Base-by-base conservation (phyloP, 2,329 filamentous ascomycete genomes). In the Neofusicoccum cordaticola region DNA sequence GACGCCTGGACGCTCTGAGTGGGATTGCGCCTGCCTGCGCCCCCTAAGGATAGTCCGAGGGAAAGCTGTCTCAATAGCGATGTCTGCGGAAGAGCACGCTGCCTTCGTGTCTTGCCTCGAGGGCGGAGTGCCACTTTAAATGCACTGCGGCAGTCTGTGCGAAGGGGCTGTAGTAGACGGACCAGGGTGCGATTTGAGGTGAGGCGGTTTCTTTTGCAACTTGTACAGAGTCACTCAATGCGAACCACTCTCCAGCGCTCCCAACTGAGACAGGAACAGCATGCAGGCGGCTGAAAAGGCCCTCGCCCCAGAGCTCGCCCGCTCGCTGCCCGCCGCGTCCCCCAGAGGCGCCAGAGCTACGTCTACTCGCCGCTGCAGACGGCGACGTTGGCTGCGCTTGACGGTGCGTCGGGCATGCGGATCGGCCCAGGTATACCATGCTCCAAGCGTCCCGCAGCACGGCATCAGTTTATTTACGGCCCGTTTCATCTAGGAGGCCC, bases 171-270 rank as follows among this genome's bases (percentile, higher is more conserved):
- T 58, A 64, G 42, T 45, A 58, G 51, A 60, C 34, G 42, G 62
- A 60, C 53, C 53, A 53, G 53, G 63, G 53, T 50, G 53, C 45
- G 39, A 45, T 52, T 45, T 50, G 48, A 53, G 39, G 61, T 63
- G 61, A 60, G 63, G 63, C 52, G 52, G 45, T 65, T 65, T 65
- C 63, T 65, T 65, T 65, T 65, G 63, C 63, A 61, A 53, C 52
- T 50, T 65, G 63, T 61, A 65, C 63, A 61, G 63, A 60, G 53
- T 65, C 63, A 61, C 63, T 52, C 52, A 61, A 61, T 65, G 63
- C 63, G 63, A 65, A 65, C 63, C 63, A 60, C 35, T 52, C 63
- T 65, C 53, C 53, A 64, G 53, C 62, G 35, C 47, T 42, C 62
- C 44, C 44, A 57, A 60, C 63, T 65, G 56, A 65, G 63, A 65